A percentile compares a stretch with the other conserved stretches of the same genome.
Conservation (phyloP, 1,284 basidiomycete genomes). For the Taiwanofungus camphoratus region DNA sequence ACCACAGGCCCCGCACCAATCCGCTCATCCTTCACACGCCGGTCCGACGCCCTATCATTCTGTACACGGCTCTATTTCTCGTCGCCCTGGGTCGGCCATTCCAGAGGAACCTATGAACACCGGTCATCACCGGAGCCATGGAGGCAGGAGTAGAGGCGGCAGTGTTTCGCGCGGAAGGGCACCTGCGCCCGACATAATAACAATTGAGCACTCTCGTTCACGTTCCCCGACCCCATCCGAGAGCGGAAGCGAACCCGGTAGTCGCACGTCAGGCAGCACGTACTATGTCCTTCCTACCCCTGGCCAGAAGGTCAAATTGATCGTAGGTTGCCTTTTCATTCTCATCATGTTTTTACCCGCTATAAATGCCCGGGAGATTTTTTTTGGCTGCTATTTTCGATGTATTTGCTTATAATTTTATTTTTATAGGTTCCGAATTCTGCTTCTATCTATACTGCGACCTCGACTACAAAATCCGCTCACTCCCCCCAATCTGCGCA, state of each 20-base stretch:
- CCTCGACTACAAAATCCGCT: slow-evolving; percentile 18
- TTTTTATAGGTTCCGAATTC: slow-evolving; percentile 25
- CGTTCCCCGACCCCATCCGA: slow-evolving; percentile 19
- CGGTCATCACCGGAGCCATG: slow-evolving; percentile 7
- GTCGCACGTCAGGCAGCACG: slow-evolving; percentile 54
- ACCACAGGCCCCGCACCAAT: slow-evolving; percentile 17
- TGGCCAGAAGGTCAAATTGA: slow-evolving; percentile 63
- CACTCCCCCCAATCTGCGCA: slow-evolving; percentile 19
- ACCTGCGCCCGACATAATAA: slow-evolving; percentile 9
- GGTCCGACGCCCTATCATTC: slow-evolving; percentile 14
- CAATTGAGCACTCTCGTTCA: slow-evolving; percentile 9
- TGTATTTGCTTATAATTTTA: slow-evolving; percentile 6
- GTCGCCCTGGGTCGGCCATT: slow-evolving; percentile 5
- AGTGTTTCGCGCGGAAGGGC: slow-evolving; percentile 15
- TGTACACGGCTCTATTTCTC: slow-evolving; percentile 15
- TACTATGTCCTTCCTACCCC: slow-evolving; percentile 65
- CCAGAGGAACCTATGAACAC: slow-evolving; percentile 5
- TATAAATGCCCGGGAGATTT: slow-evolving; percentile 3
- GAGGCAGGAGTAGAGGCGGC: slow-evolving; percentile 12
- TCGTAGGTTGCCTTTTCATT: slow-evolving; percentile 43
- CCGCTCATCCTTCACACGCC: slow-evolving; percentile 9
- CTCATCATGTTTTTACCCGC: not conserved
- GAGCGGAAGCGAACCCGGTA: slow-evolving; percentile 37
- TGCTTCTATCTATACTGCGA: slow-evolving; percentile 22
- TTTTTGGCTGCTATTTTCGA: slow-evolving; percentile 3